phyloP scores from a whole-genome alignment of 345 rosid species.

The Luvunga scandens region DNA sequence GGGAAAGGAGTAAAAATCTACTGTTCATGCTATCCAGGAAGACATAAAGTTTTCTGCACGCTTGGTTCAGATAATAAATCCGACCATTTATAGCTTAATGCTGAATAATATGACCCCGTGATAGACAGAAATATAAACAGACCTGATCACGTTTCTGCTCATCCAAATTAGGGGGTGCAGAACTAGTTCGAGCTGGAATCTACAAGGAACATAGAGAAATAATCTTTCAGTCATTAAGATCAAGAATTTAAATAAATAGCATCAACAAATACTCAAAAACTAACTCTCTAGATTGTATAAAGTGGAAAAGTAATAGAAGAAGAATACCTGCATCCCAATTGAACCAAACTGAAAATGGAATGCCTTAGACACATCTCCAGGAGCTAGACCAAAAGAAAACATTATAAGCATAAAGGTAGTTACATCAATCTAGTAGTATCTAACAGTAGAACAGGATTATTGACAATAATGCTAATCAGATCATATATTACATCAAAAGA shows the following conservation, averaged over 20 bases:
- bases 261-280: not conserved
- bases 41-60: not conserved
- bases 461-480: not conserved
- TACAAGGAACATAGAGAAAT: conserved; percentile 22
- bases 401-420: conserved; percentile 5
- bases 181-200: conserved; percentile 96
- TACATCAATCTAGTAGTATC: not conserved
- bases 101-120: not conserved
- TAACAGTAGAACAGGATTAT: not conserved
- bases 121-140: conserved; percentile 1
- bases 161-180: conserved; percentile 97
- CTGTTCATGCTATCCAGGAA: not conserved
- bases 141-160: conserved; percentile 97
- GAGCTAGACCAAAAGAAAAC: conserved; percentile 20
- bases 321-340: conserved; percentile 69
- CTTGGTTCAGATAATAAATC: not conserved
- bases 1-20: not conserved
- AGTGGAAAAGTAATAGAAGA: not conserved
- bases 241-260: not conserved
- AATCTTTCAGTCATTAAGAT: conserved; percentile 10
- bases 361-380: conserved; percentile 66
- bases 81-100: not conserved
- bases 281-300: not conserved
- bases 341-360: conserved; percentile 88
- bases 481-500: not conserved